A percentile compares a stretch with the other conserved stretches of the same genome.
phyloP scores from a whole-genome alignment of 352 stramenopile genomes.

The Blastocystis sp. region DNA sequence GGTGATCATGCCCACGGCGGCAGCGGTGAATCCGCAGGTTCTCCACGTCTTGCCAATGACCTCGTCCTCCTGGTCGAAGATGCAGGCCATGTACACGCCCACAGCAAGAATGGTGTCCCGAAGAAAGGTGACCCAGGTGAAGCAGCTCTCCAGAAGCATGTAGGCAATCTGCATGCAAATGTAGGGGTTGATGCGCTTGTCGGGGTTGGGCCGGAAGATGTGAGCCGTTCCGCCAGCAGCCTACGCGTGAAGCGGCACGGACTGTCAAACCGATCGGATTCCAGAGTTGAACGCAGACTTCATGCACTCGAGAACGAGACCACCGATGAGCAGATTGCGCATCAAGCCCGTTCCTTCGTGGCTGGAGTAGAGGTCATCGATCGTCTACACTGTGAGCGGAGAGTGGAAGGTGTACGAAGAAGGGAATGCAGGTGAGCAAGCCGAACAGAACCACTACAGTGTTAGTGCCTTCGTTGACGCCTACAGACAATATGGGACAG shows the following conservation, averaged over 20 bases:
- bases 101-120: conserved; percentile 50
- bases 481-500: conserved; percentile 40
- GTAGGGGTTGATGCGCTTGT: conserved; percentile 36
- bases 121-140: conserved; percentile 46
- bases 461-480: neutral
- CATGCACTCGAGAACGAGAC: conserved; percentile 50
- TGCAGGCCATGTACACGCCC: conserved; percentile 42
- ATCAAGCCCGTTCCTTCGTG: conserved; percentile 18
- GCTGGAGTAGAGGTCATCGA: conserved; percentile 39
- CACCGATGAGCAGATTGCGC: conserved; percentile 4
- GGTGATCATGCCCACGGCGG: conserved; percentile 12
- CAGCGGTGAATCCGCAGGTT: conserved; percentile 24
- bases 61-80: conserved; percentile 25
- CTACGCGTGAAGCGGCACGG: neutral
- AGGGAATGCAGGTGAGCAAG: conserved; percentile 50
- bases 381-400: neutral
- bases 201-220: conserved; percentile 22
- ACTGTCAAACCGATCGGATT: conserved; percentile 8
- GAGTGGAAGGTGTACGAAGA: conserved; percentile 26
- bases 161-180: conserved; percentile 41
- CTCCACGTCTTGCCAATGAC: conserved; percentile 34
- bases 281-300: conserved; percentile 49
- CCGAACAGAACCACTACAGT: conserved; percentile 27
- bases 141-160: conserved; percentile 35
- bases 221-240: conserved; percentile 14